phyloP scores from a whole-genome alignment of 1,284 basidiomycete genomes.

The Papiliotrema flavescens region DNA sequence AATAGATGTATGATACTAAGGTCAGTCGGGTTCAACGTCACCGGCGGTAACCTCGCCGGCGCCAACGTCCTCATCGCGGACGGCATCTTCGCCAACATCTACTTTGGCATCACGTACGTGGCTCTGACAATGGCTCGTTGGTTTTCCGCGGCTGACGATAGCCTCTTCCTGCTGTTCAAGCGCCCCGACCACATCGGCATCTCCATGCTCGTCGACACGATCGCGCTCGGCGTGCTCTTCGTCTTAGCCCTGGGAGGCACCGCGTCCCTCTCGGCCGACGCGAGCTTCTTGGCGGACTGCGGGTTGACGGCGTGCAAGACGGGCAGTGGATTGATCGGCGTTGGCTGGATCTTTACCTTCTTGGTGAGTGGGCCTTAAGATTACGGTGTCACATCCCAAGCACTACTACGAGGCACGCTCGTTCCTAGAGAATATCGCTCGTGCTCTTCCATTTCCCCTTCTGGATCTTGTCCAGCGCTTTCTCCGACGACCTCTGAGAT shows the following conservation, averaged over 20 bases:
- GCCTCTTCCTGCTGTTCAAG: constrained; percentile 16
- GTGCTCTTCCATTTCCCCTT: too few relatives aligned
- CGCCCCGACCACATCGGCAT: constrained; percentile 20
- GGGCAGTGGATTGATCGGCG: constrained; percentile 29
- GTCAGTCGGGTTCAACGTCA: constrained; percentile 12
- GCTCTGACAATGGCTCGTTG: background rate
- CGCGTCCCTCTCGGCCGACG: constrained; percentile 7
- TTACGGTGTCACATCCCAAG: too few relatives aligned
- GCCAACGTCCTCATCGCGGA: constrained; percentile 36
- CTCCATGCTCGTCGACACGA: constrained; percentile 30
- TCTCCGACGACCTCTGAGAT: too few relatives aligned
- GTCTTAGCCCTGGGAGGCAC: constrained; percentile 22
- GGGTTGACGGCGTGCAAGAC: constrained; percentile 5
- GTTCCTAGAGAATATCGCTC: too few relatives aligned
- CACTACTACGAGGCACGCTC: background rate
- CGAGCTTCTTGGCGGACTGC: constrained; percentile 7
- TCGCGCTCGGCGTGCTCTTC: constrained; percentile 24
- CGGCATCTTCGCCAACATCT: constrained; percentile 25
- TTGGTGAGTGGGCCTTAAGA: constrained; percentile 23
- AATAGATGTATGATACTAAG: background rate
- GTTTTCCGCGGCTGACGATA: constrained; percentile 3
- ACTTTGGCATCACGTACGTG: constrained; percentile 32
- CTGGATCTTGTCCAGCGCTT: too few relatives aligned
- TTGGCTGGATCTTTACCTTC: constrained; percentile 34
- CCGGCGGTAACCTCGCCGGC: constrained; percentile 20